These are phyloP conservation scores for Hypoxylon sp. DNA, from an alignment of 2,329 filamentous ascomycete species.

Conservation along the genomic window DNA sequence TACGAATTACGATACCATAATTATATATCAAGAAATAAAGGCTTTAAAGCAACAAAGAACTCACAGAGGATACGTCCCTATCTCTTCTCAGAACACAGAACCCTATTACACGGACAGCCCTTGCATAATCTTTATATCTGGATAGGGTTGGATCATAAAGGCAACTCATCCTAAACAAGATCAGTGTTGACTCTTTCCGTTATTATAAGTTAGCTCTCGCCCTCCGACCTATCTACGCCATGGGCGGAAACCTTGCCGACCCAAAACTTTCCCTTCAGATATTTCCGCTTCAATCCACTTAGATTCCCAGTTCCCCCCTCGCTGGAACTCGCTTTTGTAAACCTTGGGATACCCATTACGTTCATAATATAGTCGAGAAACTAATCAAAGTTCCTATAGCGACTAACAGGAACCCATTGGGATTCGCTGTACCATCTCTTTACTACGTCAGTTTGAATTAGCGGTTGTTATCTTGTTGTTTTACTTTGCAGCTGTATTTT, in stretches of 20 bases:
- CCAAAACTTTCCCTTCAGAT: background rate
- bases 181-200: background rate
- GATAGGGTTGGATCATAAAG: background rate
- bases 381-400: background rate
- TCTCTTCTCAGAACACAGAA: background rate
- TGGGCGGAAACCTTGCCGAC: background rate
- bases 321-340: background rate
- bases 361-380: background rate
- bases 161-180: background rate
- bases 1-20: constrained; percentile 12
- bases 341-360: background rate
- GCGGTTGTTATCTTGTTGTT: background rate
- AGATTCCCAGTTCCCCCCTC: background rate
- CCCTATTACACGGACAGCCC: too few species aligned
- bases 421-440: background rate
- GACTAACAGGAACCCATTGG: background rate
- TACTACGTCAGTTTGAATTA: background rate
- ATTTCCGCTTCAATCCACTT: background rate
- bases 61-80: background rate
- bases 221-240: background rate
- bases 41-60: constrained; percentile 16
- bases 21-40: constrained; percentile 12
- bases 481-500: background rate
- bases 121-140: background rate
- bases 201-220: background rate